phyloP scores from a whole-genome alignment of 768 basidiomycete genomes.

The Trametes gibbosa region DNA sequence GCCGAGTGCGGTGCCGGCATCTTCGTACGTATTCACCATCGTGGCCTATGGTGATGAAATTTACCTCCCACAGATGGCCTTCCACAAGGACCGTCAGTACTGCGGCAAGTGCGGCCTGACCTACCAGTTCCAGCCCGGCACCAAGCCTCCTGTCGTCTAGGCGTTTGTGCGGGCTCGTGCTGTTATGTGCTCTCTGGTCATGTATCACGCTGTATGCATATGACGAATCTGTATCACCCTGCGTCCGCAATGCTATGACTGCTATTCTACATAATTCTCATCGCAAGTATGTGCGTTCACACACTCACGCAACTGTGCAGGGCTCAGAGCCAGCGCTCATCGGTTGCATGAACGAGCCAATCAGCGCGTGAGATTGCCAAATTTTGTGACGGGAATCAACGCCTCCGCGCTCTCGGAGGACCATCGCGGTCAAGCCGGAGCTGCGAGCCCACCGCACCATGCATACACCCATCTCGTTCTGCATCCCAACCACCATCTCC shows the following conservation, averaged over 20 bases:
- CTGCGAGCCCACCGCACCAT: background rate
- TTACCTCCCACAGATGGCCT: constrained; percentile 72
- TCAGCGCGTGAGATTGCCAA: constrained; percentile 6
- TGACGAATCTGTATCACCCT: constrained; percentile 17
- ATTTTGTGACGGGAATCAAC: constrained; percentile 6
- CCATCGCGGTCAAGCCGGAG: constrained; percentile 10
- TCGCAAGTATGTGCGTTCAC: too few species aligned
- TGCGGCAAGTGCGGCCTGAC: constrained; percentile 94
- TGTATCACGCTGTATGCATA: constrained; percentile 21
- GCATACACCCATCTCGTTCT: background rate
- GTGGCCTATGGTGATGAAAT: background rate
- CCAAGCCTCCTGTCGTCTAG: constrained; percentile 73
- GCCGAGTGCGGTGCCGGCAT: constrained; percentile 83
- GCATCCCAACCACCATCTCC: background rate
- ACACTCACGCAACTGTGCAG: too few species aligned
- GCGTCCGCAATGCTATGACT: constrained; percentile 16
- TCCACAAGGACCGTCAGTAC: constrained; percentile 97
- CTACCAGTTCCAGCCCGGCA: constrained; percentile 79
- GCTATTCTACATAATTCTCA: background rate
- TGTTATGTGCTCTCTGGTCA: constrained; percentile 13
- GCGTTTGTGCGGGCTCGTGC: constrained; percentile 1
- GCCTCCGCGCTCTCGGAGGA: constrained; percentile 8
- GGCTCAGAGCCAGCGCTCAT: too few species aligned
- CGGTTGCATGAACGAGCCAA: too few species aligned
- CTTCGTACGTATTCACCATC: constrained; percentile 53